These are phyloP conservation scores for Suillus fuscotomentosus DNA, from an alignment of 768 basidiomycete genomes.

Conservation along the genomic window DNA sequence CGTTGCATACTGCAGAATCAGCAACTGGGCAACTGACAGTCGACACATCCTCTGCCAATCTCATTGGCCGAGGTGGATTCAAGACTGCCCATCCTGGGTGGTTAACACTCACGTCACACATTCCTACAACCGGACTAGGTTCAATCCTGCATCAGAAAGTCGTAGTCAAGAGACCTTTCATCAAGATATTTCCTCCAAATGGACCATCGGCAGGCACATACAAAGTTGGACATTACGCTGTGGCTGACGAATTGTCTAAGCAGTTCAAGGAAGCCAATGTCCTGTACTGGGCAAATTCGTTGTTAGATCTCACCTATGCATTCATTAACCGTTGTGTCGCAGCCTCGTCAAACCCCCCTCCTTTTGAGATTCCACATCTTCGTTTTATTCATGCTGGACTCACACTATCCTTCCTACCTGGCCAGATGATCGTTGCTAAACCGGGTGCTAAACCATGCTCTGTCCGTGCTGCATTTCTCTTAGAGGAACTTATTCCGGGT, in stretches of 20 bases:
- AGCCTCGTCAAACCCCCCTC: neutral
- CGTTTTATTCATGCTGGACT: neutral
- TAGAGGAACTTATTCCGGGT: too few relatives aligned
- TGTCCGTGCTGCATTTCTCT: too few relatives aligned
- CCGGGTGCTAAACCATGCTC: neutral
- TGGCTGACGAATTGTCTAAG: neutral
- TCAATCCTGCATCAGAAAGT: neutral
- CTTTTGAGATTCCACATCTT: neutral
- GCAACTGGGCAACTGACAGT: neutral
- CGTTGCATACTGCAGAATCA: neutral
- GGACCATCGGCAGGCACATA: neutral
- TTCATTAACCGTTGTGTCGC: neutral
- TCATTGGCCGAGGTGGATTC: neutral
- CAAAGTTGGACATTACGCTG: neutral
- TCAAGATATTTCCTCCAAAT: neutral
- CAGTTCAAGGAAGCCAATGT: neutral
- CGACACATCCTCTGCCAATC: neutral
- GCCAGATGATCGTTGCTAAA: neutral
- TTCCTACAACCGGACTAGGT: neutral
- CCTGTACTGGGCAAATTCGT: neutral
- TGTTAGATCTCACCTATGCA: neutral
- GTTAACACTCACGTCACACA: neutral
- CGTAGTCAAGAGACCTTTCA: neutral
- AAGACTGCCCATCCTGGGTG: neutral
- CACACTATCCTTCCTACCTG: neutral